A percentile compares a stretch with the other conserved stretches of the same genome.
These are phyloP conservation scores for Aspergillus puulaauensis DNA, from an alignment of 2,329 filamentous ascomycete genomes.

Conservation along the genomic window DNA sequence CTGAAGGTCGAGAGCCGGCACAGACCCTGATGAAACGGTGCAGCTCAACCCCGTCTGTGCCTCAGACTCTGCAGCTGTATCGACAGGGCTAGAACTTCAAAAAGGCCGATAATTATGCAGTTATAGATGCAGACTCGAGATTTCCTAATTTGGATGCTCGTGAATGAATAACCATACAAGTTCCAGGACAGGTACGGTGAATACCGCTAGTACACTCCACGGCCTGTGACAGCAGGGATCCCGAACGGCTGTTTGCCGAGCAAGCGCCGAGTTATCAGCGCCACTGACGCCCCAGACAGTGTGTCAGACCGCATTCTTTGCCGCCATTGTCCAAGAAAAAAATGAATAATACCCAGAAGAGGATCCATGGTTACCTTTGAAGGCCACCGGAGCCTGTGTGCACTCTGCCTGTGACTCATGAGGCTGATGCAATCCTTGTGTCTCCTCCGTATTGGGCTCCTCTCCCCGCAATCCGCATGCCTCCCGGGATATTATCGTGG, in stretches of 20 bases:
- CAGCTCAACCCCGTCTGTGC: slow-evolving; percentile 9
- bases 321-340: not conserved
- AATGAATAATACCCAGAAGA: not conserved
- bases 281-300: not conserved
- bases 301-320: not conserved
- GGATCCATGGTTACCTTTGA: not conserved
- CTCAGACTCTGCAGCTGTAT: not conserved
- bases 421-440: slow-evolving; percentile 19
- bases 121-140: not conserved
- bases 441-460: slow-evolving; percentile 1
- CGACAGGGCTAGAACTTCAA: not conserved
- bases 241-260: not conserved
- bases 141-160: not conserved
- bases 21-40: slow-evolving; percentile 13
- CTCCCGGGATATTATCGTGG: slow-evolving; percentile 26
- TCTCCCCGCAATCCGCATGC: slow-evolving; percentile 16
- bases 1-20: not conserved
- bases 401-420: slow-evolving; percentile 13
- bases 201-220: not conserved
- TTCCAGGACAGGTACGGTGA: not conserved
- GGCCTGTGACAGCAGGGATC: not conserved
- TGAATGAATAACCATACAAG: not conserved
- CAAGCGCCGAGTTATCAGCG: slow-evolving; percentile 3
- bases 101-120: slow-evolving; percentile 13
- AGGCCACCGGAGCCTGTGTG: not conserved